phyloP scores from a whole-genome alignment of 345 rosid species.

The Syzygium oleosum region DNA sequence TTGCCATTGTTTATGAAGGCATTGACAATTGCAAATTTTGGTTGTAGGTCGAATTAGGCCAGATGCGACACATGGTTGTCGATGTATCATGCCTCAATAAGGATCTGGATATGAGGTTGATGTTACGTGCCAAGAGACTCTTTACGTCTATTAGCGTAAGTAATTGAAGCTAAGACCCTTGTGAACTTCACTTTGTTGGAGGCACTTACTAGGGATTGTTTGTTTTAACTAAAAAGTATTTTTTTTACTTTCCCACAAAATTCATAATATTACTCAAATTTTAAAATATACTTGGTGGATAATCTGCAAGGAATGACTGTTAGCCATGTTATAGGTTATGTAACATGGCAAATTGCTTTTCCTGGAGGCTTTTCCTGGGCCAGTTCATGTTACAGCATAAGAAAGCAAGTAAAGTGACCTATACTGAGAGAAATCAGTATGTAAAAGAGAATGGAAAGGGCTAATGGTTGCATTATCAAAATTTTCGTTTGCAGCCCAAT shows the following conservation, averaged over 20 bases:
- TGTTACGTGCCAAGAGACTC: conserved; percentile 36
- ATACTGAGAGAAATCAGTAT: not conserved
- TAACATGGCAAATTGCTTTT: not conserved
- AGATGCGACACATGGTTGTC: not conserved
- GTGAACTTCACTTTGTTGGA: not conserved
- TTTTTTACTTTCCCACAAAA: not conserved
- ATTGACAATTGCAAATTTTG: not conserved
- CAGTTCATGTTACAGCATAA: not conserved
- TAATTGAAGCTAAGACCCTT: not conserved
- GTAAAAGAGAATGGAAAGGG: not conserved
- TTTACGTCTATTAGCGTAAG: conserved; percentile 22
- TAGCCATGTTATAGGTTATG: not conserved
- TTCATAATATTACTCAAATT: not conserved
- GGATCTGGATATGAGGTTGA: conserved; percentile 60
- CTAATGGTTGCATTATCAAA: not conserved
- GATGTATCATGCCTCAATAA: conserved; percentile 27
- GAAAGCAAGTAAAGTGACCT: too few relatives aligned
- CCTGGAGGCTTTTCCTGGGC: not conserved
- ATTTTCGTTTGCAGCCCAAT: not conserved
- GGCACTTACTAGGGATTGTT: not conserved
- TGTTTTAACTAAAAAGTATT: too few relatives aligned
- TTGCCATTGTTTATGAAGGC: not conserved
- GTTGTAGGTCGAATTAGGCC: not conserved
- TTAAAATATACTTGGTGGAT: not conserved
- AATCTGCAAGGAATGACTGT: not conserved